Percentiles rank a stretch among this genome's conserved stretches.
Conservation (phyloP, 2,329 filamentous ascomycete species). For the Aspergillus proliferans region DNA sequence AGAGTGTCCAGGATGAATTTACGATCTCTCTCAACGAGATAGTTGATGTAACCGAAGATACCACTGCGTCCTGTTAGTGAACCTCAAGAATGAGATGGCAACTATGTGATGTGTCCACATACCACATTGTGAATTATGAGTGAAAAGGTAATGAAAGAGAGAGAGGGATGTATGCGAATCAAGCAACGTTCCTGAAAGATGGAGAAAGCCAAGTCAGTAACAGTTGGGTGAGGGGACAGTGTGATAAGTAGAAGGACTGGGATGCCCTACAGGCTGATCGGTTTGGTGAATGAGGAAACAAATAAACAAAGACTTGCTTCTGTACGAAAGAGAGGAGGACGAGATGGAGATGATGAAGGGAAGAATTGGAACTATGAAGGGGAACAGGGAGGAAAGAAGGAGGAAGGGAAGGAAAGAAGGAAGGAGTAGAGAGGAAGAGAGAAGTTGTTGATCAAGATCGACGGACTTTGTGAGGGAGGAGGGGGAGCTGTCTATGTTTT, state of each 20-base stretch:
- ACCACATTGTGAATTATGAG: constrained; percentile 27
- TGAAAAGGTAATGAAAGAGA: constrained; percentile 2
- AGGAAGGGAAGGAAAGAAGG: constrained; percentile 5
- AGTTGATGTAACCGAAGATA: constrained; percentile 91
- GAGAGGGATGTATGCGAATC: background rate
- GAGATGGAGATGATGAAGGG: constrained; percentile 1
- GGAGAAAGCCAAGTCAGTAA: no score
- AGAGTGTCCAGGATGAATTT: constrained; percentile 93
- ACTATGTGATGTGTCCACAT: constrained; percentile 8
- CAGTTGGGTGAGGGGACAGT: no score
- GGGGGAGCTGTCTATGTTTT: constrained; percentile 17
- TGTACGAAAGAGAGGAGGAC: constrained; percentile 1
- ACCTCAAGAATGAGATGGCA: background rate
- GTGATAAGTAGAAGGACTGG: no score
- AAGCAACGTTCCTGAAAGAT: no score
- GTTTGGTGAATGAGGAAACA: no score
- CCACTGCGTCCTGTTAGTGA: constrained; percentile 23
- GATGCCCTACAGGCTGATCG: no score
- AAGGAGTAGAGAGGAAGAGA: constrained; percentile 5
- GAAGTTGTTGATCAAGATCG: constrained; percentile 2
- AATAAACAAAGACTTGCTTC: background rate
- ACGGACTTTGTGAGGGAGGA: background rate
- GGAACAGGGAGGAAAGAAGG: constrained; percentile 2
- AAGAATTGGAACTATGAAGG: background rate
- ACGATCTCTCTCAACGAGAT: constrained; percentile 97